Percentiles rank a stretch among this genome's conserved stretches.
Conservation (phyloP, 2,329 filamentous ascomycete genomes). For the Rhexocercosporidium sp. region DNA sequence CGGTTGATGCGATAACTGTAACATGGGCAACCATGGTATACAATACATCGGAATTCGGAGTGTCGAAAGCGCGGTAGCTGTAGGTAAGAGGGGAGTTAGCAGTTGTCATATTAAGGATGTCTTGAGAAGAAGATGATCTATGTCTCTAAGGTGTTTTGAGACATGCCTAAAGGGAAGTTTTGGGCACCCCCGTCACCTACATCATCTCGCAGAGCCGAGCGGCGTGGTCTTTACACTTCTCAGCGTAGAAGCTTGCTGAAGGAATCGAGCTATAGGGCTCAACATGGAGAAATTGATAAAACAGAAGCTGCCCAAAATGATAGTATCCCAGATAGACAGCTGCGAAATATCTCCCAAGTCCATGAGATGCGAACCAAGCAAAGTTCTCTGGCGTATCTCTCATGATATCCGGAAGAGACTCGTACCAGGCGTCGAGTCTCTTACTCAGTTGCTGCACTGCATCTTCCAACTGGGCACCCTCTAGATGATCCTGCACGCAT, state of each 20-base stretch:
- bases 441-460: constrained; percentile 37
- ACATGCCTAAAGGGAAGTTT: too few species aligned
- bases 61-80: constrained; percentile 46
- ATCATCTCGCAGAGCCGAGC: constrained; percentile 48
- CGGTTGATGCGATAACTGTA: constrained; percentile 52
- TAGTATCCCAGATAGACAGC: constrained; percentile 54
- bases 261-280: constrained; percentile 29
- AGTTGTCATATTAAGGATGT: too few species aligned
- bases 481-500: constrained; percentile 37
- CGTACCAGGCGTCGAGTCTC: constrained; percentile 45
- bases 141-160: too few species aligned
- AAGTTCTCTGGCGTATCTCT: constrained; percentile 49
- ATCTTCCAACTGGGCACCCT: constrained; percentile 19
- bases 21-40: constrained; percentile 53
- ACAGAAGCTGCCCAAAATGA: constrained; percentile 53
- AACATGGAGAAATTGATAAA: constrained; percentile 51
- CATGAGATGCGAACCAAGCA: constrained; percentile 43
- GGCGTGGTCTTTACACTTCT: constrained; percentile 49
- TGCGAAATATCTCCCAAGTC: constrained; percentile 50
- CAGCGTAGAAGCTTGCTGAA: constrained; percentile 40
- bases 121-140: too few species aligned
- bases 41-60: constrained; percentile 47
- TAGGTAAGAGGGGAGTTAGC: too few species aligned
- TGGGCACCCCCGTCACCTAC: too few species aligned
- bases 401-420: constrained; percentile 44